Conservation (phyloP, 257 asterid genomes). For the Rhazya stricta region DNA sequence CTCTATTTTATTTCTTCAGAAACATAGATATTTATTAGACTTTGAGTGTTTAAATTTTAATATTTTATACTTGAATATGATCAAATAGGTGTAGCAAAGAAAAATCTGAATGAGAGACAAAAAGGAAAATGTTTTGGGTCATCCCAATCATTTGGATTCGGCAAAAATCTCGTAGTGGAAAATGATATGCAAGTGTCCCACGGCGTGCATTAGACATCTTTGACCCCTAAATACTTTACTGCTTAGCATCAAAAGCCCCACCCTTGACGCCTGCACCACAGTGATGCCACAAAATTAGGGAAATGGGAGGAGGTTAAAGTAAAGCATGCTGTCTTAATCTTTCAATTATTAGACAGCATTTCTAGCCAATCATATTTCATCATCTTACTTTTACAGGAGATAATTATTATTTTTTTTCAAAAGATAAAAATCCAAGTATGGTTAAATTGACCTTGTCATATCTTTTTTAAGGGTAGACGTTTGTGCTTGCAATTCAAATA, state of each 20-base stretch:
- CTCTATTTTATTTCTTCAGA: too few relatives aligned
- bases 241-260: conserved; percentile 28
- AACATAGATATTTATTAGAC: too few relatives aligned
- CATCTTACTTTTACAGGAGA: not conserved
- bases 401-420: too few relatives aligned
- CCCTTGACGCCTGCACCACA: conserved; percentile 18
- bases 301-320: not conserved
- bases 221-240: conserved; percentile 18
- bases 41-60: too few relatives aligned
- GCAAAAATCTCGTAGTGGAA: conserved; percentile 35
- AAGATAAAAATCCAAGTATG: too few relatives aligned
- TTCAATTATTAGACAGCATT: conserved; percentile 18
- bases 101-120: not conserved
- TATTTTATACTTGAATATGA: too few relatives aligned
- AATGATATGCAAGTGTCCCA: conserved; percentile 30
- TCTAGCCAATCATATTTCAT: not conserved
- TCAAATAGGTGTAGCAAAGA: too few relatives aligned
- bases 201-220: conserved; percentile 35
- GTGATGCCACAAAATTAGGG: conserved; percentile 11
- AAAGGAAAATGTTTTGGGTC: conserved; percentile 17
- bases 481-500: too few relatives aligned
- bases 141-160: conserved; percentile 37
- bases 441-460: too few relatives aligned
- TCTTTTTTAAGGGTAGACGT: too few relatives aligned
- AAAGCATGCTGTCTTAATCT: not conserved